A percentile compares a stretch with the other conserved stretches of the same genome.
phyloP scores from a whole-genome alignment of 2,329 filamentous ascomycete genomes.

The Aotearoamyces nothofagi region DNA sequence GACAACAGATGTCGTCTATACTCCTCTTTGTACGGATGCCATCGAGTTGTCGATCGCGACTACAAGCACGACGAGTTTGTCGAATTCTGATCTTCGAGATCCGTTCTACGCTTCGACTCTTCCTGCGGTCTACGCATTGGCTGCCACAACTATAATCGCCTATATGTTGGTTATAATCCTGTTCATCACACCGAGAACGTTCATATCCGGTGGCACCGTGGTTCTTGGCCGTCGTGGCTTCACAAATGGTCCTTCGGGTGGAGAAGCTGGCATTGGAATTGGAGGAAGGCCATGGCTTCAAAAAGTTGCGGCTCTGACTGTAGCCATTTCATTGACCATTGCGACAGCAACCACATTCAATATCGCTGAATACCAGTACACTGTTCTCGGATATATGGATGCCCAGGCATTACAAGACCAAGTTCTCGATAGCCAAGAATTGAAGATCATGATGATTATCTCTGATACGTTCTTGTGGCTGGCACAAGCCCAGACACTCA shows the following conservation, averaged over 20 bases:
- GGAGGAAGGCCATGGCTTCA: constrained; percentile 91
- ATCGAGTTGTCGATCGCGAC: constrained; percentile 15
- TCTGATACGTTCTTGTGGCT: constrained; percentile 96
- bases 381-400: constrained; percentile 64
- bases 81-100: constrained; percentile 46
- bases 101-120: constrained; percentile 92
- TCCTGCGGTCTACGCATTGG: constrained; percentile 84
- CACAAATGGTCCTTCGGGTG: constrained; percentile 61
- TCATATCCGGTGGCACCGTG: constrained; percentile 72
- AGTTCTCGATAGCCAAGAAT: constrained; percentile 71
- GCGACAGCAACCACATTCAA: constrained; percentile 84
- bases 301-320: constrained; percentile 59
- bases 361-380: constrained; percentile 71
- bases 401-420: constrained; percentile 58
- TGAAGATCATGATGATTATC: constrained; percentile 81
- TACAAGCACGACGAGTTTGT: constrained; percentile 4
- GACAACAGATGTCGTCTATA: constrained; percentile 30
- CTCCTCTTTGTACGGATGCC: constrained; percentile 29
- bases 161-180: constrained; percentile 92
- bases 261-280: constrained; percentile 60
- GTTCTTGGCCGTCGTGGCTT: constrained; percentile 71
- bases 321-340: constrained; percentile 78
- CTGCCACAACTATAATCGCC: constrained; percentile 76
- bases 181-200: constrained; percentile 86
- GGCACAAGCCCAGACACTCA: constrained; percentile 91